These are phyloP conservation scores for Croton laevigatus DNA, from an alignment of 441 rosid species.

Conservation along the genomic window DNA sequence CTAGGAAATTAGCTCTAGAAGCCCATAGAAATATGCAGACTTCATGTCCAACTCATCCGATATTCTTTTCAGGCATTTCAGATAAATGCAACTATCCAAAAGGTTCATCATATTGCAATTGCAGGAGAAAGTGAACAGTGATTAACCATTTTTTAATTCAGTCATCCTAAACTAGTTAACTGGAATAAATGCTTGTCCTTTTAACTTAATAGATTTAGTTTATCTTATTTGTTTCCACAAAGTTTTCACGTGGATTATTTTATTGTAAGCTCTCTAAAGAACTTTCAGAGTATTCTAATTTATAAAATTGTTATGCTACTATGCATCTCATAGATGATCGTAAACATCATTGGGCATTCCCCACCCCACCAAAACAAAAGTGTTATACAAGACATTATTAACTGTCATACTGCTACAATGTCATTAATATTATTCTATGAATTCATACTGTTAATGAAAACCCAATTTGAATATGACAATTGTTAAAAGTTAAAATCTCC, in stretches of 20 bases:
- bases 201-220: background rate
- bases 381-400: too few relatives aligned
- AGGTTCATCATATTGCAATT: background rate
- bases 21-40: background rate
- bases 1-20: background rate
- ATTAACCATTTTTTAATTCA: background rate
- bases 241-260: background rate
- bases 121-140: background rate
- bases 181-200: background rate
- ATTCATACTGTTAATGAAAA: too few relatives aligned
- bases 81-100: background rate
- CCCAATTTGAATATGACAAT: too few relatives aligned
- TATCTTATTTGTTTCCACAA: background rate
- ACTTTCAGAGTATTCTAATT: background rate
- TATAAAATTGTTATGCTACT: background rate
- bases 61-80: too few relatives aligned
- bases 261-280: too few relatives aligned
- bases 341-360: background rate
- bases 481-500: too few relatives aligned
- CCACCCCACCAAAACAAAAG: too few relatives aligned
- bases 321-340: background rate
- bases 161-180: background rate
- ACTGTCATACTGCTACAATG: too few relatives aligned
- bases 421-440: too few relatives aligned
- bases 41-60: background rate